Percentiles rank a stretch among this genome's conserved stretches.
These are phyloP conservation scores for Botrytis medusae DNA, from an alignment of 2,329 filamentous ascomycete genomes.

Conservation along the genomic window DNA sequence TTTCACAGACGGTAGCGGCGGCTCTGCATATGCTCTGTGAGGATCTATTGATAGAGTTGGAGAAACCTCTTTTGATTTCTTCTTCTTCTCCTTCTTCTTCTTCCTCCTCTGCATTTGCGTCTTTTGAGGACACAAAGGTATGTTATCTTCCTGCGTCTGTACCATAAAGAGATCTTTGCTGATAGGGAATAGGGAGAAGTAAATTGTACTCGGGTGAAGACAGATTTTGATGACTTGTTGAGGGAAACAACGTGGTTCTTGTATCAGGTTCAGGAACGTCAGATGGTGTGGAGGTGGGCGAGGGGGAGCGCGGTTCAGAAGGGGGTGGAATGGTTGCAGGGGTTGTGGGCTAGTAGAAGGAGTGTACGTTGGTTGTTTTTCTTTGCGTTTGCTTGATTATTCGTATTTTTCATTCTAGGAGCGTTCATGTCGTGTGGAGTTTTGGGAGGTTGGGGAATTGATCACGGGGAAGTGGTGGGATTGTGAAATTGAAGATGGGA, in stretches of 20 bases:
- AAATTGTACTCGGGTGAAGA: conserved; percentile 24
- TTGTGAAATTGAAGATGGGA: too few species aligned
- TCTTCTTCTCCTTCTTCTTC: not conserved
- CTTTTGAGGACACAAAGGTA: not conserved
- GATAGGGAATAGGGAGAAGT: conserved; percentile 13
- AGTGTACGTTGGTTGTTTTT: conserved; percentile 30
- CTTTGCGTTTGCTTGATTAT: not conserved
- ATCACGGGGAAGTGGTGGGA: not conserved
- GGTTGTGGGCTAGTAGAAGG: conserved; percentile 39
- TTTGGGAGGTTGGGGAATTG: not conserved
- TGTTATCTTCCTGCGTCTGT: not conserved
- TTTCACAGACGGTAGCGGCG: conserved; percentile 29
- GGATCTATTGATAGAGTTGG: conserved; percentile 30
- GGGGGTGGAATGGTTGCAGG: conserved; percentile 36
- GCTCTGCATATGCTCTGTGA: conserved; percentile 31
- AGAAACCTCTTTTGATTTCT: conserved; percentile 29
- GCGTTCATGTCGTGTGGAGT: not conserved
- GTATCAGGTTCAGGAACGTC: conserved; percentile 34
- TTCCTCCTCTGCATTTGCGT: not conserved
- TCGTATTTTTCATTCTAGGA: not conserved
- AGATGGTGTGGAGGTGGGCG: conserved; percentile 32
- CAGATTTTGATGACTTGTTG: conserved; percentile 36
- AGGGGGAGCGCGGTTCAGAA: conserved; percentile 31
- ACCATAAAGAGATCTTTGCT: not conserved
- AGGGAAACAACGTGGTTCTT: conserved; percentile 35